These are phyloP conservation scores for Boletus rubroflammeus DNA, from an alignment of 768 basidiomycete genomes.

Conservation along the genomic window DNA sequence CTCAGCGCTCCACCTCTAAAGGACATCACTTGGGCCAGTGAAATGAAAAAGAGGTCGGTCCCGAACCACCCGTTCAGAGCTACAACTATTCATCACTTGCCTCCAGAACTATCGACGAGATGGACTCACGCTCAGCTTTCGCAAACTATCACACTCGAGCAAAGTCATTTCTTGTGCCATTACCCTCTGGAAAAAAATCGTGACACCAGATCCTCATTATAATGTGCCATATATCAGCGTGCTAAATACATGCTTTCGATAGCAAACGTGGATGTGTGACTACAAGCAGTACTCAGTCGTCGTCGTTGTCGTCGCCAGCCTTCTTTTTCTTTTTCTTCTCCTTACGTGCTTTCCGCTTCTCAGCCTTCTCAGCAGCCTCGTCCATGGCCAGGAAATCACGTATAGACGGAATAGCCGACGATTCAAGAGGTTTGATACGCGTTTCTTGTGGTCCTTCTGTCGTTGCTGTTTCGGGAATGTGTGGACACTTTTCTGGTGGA, in stretches of 20 bases:
- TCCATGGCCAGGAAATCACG: conserved; percentile 79
- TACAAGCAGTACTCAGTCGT: conserved; percentile 24
- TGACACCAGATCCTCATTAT: not conserved
- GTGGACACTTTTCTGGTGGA: conserved; percentile 13
- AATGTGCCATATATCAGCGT: not conserved
- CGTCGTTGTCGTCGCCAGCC: conserved; percentile 29
- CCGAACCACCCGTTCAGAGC: not conserved
- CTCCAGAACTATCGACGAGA: conserved; percentile 66
- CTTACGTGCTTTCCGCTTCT: conserved; percentile 71
- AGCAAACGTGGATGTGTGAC: not conserved
- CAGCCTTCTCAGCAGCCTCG: conserved; percentile 55
- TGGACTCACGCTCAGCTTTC: conserved; percentile 66
- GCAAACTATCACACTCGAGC: conserved; percentile 63
- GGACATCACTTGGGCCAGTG: conserved; percentile 86
- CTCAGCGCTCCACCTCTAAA: conserved; percentile 64
- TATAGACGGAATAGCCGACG: conserved; percentile 82
- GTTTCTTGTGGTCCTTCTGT: conserved; percentile 38
- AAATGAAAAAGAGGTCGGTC: conserved; percentile 77
- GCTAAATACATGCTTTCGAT: conserved; percentile 4
- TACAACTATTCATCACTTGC: not conserved
- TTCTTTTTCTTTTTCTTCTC: conserved; percentile 61
- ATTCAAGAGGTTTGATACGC: conserved; percentile 69
- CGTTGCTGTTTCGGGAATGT: conserved; percentile 3
- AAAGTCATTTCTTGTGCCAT: conserved; percentile 26
- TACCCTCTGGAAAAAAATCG: not conserved